Evolutionary conservation across 257 asterid genomes (phyloP), one percentile per base, ranked within the genome.

Genomic region (Solanum megistacrolobum): DNA sequence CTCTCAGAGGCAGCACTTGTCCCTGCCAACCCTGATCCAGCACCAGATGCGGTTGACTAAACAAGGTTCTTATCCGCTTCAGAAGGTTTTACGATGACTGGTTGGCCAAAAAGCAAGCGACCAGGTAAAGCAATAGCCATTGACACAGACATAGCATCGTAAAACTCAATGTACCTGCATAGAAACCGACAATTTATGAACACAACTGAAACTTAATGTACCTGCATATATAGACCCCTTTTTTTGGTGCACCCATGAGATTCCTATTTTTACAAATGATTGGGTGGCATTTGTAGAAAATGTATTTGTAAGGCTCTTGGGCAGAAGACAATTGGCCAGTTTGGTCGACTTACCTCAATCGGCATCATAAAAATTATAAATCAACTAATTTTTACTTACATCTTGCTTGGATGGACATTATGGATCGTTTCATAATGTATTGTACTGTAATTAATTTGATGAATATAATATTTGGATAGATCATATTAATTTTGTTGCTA

Each of bases 51-150:
- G 82, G 92, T 95, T 71, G 99, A 94, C 55, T 94, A 98, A 87
- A 97, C 99, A 89, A 97, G 99, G 91, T 97, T 97, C 94, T 97
- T 96, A 91, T 97, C 99, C 31, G 99, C 99, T 91, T 97, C 99
- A 3, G 99, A 97, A 83, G 99, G 99, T 89, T 97, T 97, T 46
- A 96, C 98, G 99, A 97, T 96, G 52, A 97, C 96, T 87, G 99
- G 98, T 90, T 97, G 99, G 66, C 99, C 98, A 90, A 95, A 96
- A 87, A 96, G 94, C 31, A 90, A 94, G 89, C 93, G 98, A 23
- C 99, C 99, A 75, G 98, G 93, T 62, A 96, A 88, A 87, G 99
- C 99, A 84, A 97, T 97, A 52, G 99, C 99, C 98, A 95, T 94
- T 12, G 99, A 98, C 73, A 97, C 99, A 84, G 99, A 95, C 99